These are phyloP conservation scores for Termitomyces sp. DNA, from an alignment of 768 basidiomycete genomes.

Conservation along the genomic window DNA sequence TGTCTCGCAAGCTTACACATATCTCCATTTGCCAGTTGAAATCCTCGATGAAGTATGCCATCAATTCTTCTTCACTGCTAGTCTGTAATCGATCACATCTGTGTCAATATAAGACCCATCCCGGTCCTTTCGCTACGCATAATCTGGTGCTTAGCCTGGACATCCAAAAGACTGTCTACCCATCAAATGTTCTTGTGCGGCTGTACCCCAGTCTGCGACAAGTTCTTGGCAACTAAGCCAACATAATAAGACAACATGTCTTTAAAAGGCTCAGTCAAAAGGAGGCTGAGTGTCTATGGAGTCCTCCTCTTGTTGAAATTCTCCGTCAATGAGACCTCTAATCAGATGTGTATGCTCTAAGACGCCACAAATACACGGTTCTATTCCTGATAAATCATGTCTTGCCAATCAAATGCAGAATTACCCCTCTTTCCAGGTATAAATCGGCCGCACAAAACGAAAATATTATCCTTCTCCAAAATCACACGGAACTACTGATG, in stretches of 20 bases:
- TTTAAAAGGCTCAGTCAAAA: neutral
- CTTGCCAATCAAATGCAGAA: neutral
- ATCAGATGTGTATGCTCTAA: neutral
- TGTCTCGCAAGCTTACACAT: too few species aligned
- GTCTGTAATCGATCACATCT: too few species aligned
- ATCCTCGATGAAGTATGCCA: too few species aligned
- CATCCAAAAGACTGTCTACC: too few species aligned
- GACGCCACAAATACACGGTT: neutral
- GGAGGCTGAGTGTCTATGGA: neutral
- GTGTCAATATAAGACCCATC: too few species aligned
- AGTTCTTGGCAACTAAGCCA: too few species aligned
- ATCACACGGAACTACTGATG: neutral
- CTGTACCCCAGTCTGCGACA: neutral
- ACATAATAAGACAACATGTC: neutral
- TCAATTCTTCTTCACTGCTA: too few species aligned
- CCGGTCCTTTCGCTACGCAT: too few species aligned
- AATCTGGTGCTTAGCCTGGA: too few species aligned
- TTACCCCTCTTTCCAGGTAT: constrained; percentile 4
- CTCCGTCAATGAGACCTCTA: neutral
- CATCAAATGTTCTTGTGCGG: too few species aligned
- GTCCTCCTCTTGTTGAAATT: neutral
- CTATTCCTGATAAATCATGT: neutral
- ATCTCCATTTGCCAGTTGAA: too few species aligned
- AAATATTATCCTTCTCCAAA: too few species aligned
- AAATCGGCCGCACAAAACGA: neutral